Base-by-base conservation (phyloP, 2,329 filamentous ascomycete species). In the Colletotrichum tofieldiae region DNA sequence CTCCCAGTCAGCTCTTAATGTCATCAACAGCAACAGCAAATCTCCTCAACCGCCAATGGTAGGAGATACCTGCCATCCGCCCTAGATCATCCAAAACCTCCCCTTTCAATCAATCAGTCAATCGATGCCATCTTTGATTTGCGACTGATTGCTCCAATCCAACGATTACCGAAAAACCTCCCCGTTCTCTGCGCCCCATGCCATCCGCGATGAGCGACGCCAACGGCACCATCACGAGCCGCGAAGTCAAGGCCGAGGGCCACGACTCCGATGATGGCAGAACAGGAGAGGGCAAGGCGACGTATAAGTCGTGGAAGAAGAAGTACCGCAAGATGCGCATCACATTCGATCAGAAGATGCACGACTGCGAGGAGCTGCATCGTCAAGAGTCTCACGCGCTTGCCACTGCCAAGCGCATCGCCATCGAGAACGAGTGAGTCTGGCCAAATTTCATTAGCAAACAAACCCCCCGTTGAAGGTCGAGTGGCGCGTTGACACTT, bases 271-370 rank as follows among this genome's bases (percentile, higher is more conserved):
- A 78, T 11, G 80, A 82, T 65, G 74, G 76, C 29, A 77, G 77
- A 43, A 81, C 80, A 78, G 78, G 76, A 70, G 85, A 87, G 77
- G 78, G 81, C 67, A 88, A 84, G 81, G 86, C 83, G 78, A 88
- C 85, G 5, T 90, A 92, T 81, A 92, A 90, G 79, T 93, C 90
- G 55, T 93, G 88, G 87, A 94, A 94, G 89, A 97, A 98, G 85
- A 99, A 99, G 86, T 99, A 97, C 82, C 93, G 93, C 78, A 97
- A 97, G 88, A 94, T 96, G 91, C 92, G 93, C 83, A 88, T 93
- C 80, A 86, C 88, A 37, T 97, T 96, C 79, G 93, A 96, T 77
- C 87, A 91, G 62, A 91, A 90, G 78, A 94, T 95, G 89, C 89
- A 92, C 69, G 91, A 94, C 75, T 93, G 94, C 81, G 96, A 97